Evolutionary conservation across 2,329 filamentous ascomycete species (phyloP).

Genomic region (Penicillium corylophilum): DNA sequence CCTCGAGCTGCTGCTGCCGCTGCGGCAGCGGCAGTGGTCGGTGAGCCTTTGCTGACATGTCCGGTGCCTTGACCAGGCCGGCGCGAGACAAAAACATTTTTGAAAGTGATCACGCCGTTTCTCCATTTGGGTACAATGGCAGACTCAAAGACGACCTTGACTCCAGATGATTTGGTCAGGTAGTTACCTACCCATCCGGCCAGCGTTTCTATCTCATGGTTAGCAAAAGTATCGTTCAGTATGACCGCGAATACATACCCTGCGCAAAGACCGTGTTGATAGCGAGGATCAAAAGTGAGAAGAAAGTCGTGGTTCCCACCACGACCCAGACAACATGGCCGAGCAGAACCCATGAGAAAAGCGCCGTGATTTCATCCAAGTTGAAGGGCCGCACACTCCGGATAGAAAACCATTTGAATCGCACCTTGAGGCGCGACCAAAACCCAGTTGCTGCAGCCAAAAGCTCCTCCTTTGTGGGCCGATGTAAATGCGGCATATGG

Average conservation of each 20-base stretch:
- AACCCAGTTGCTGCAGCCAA: constrained; percentile 89
- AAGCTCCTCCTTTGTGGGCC: constrained; percentile 90
- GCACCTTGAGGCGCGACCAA: constrained; percentile 82
- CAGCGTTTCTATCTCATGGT: constrained; percentile 68
- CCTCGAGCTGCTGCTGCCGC: constrained; percentile 65
- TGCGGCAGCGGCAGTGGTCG: constrained; percentile 76
- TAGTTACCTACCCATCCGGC: constrained; percentile 95
- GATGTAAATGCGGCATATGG: constrained; percentile 72
- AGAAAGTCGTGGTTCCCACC: constrained; percentile 96
- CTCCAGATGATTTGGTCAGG: constrained; percentile 85
- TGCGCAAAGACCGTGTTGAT: constrained; percentile 97
- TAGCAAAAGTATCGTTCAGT: constrained; percentile 4
- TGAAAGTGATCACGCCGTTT: constrained; percentile 91
- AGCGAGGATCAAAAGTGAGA: constrained; percentile 83
- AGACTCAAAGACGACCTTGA: constrained; percentile 94
- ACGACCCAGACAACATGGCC: constrained; percentile 94
- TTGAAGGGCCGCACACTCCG: constrained; percentile 92
- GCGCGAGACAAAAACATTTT: constrained; percentile 92
- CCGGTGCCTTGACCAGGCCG: constrained; percentile 78
- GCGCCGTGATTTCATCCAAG: constrained; percentile 91
- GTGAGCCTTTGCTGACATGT: constrained; percentile 89
- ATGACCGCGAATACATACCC: constrained; percentile 52
- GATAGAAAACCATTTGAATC: constrained; percentile 98
- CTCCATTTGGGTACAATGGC: constrained; percentile 96
- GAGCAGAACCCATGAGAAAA: constrained; percentile 91